Conservation (phyloP, 2,329 filamentous ascomycete genomes). For the Epichloe festucae region DNA sequence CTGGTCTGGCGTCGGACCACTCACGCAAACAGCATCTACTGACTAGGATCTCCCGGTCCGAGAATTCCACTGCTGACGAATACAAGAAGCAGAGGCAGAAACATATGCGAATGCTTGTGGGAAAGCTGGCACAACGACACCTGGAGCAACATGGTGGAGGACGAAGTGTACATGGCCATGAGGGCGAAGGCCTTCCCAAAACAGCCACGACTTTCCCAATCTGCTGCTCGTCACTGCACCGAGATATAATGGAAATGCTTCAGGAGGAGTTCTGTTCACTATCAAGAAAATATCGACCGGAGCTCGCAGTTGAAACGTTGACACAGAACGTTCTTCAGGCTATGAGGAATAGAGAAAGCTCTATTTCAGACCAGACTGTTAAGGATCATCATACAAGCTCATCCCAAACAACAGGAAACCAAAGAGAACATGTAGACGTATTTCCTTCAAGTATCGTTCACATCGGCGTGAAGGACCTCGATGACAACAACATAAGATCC, state of each 20-base stretch:
- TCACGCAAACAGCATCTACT: slow-evolving; percentile 35
- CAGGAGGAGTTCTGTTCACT: slow-evolving; percentile 37
- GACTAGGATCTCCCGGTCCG: slow-evolving; percentile 7
- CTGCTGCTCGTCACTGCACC: slow-evolving; percentile 36
- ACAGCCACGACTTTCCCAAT: slow-evolving; percentile 30
- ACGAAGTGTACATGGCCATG: slow-evolving; percentile 21
- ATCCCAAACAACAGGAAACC: slow-evolving; percentile 7
- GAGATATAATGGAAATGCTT: slow-evolving; percentile 35
- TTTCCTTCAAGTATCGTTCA: neutral
- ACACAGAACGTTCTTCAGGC: slow-evolving; percentile 31
- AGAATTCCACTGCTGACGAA: neutral
- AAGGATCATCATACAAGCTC: neutral
- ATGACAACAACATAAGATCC: neutral
- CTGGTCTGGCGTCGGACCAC: slow-evolving; percentile 39
- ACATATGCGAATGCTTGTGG: slow-evolving; percentile 14
- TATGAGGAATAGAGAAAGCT: slow-evolving; percentile 10
- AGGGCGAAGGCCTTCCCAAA: slow-evolving; percentile 7
- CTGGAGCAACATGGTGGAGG: neutral
- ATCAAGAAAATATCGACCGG: slow-evolving; percentile 25
- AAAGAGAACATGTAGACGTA: slow-evolving; percentile 7
- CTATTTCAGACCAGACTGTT: neutral
- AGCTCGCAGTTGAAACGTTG: slow-evolving; percentile 31
- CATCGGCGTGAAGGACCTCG: neutral
- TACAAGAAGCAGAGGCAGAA: neutral
- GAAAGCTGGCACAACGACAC: neutral